phyloP scores from a whole-genome alignment of 306 rosid genomes.

The Cicer bijugum region DNA sequence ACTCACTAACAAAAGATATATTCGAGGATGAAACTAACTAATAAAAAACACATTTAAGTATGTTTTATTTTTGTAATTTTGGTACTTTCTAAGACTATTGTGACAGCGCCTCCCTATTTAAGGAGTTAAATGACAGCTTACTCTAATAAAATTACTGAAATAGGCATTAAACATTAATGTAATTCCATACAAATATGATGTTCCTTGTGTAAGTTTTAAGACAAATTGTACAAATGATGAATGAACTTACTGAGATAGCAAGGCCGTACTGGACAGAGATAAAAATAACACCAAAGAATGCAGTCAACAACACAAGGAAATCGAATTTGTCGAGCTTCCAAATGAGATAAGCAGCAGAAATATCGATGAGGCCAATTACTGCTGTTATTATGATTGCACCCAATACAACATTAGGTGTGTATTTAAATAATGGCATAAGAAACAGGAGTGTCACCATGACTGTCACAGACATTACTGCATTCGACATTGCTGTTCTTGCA shows the following conservation, averaged over 20 bases:
- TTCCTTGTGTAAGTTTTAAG: background rate
- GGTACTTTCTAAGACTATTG: no score
- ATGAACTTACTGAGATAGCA: conserved; percentile 72
- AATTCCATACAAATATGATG: background rate
- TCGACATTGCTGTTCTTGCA: conserved; percentile 75
- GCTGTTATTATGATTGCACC: conserved; percentile 89
- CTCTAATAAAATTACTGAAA: no score
- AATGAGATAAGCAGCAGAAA: conserved; percentile 65
- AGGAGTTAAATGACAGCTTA: no score
- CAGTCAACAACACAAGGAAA: conserved; percentile 65
- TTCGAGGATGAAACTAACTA: no score
- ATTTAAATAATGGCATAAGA: conserved; percentile 84
- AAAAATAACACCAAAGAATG: conserved; percentile 84
- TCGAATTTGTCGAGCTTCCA: conserved; percentile 89
- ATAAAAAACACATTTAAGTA: no score
- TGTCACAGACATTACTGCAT: conserved; percentile 76
- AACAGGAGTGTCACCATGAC: conserved; percentile 85
- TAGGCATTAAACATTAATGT: background rate
- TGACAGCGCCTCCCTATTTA: no score
- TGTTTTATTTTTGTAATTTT: no score
- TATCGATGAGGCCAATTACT: conserved; percentile 78
- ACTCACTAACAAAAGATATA: no score
- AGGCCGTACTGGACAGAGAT: conserved; percentile 86
- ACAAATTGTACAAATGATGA: conserved; percentile 16
- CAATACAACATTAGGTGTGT: conserved; percentile 84